Conservation (phyloP, 139 green algal species). For the Picochlorum sp. region DNA sequence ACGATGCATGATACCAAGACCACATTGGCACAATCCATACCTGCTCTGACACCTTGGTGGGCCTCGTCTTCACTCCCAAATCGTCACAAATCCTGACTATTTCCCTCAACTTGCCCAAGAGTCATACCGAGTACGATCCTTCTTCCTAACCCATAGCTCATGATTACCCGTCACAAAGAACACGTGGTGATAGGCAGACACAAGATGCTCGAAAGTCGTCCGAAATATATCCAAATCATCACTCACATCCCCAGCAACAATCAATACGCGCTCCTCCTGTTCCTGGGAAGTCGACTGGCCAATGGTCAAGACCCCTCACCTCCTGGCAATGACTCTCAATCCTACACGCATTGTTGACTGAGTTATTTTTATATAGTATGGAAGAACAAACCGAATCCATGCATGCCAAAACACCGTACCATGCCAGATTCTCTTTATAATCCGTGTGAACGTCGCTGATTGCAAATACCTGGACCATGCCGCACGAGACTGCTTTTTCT, state of each 20-base stretch:
- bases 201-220: constrained; percentile 39
- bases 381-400: neutral
- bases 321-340: too few relatives aligned
- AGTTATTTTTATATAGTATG: too few relatives aligned
- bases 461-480: neutral
- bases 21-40: constrained; percentile 7
- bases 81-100: constrained; percentile 42
- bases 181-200: constrained; percentile 33
- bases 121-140: constrained; percentile 17
- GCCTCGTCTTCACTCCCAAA: constrained; percentile 38
- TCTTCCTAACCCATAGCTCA: constrained; percentile 55
- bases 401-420: constrained; percentile 11
- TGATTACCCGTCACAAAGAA: constrained; percentile 72
- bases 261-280: constrained; percentile 33
- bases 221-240: constrained; percentile 46
- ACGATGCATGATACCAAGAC: constrained; percentile 19
- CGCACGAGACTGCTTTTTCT: too few relatives aligned
- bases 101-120: constrained; percentile 41
- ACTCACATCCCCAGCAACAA: constrained; percentile 66
- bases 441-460: constrained; percentile 66
- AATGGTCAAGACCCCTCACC: neutral
- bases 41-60: constrained; percentile 17
- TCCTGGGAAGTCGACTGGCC: neutral
- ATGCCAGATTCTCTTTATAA: constrained; percentile 53
- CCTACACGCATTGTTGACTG: too few relatives aligned